Percentiles rank a stretch among this genome's conserved stretches.
phyloP scores from a whole-genome alignment of 1,284 basidiomycete genomes.

The Neotropicomus parvogracilis region DNA sequence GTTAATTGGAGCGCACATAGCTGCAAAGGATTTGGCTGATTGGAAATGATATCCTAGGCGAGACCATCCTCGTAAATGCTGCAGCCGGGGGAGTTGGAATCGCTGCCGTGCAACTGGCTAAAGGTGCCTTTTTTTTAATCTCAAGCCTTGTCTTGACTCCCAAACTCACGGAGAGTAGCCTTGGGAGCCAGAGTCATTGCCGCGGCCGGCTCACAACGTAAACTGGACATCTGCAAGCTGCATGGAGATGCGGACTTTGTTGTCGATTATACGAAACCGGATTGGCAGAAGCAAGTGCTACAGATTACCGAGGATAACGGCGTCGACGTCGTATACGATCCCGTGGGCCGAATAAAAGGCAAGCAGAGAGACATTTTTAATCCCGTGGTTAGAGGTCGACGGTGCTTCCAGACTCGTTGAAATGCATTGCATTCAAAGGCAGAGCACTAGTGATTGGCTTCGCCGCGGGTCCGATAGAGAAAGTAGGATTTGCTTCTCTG shows the following conservation, averaged over 20 bases:
- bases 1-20: constrained; percentile 34
- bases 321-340: constrained; percentile 87
- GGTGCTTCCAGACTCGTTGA: constrained; percentile 56
- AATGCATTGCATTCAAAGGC: constrained; percentile 94
- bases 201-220: constrained; percentile 66
- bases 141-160: not conserved
- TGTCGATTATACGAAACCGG: constrained; percentile 61
- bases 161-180: constrained; percentile 40
- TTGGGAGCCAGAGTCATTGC: constrained; percentile 79
- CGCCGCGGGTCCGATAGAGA: constrained; percentile 85
- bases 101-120: constrained; percentile 86
- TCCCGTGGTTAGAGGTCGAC: not conserved
- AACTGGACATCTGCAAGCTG: constrained; percentile 65
- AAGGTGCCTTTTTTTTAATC: constrained; percentile 45
- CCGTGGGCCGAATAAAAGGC: constrained; percentile 78
- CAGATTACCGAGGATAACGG: constrained; percentile 77
- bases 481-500: constrained; percentile 43
- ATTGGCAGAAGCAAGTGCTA: constrained; percentile 76
- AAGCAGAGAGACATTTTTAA: constrained; percentile 15
- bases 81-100: constrained; percentile 94
- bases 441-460: constrained; percentile 91
- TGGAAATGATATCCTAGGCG: constrained; percentile 45
- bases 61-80: constrained; percentile 86
- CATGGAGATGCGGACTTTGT: constrained; percentile 69
- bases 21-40: constrained; percentile 11